These are phyloP conservation scores for Calocera viscosa DNA, from an alignment of 768 basidiomycete genomes.

Conservation along the genomic window DNA sequence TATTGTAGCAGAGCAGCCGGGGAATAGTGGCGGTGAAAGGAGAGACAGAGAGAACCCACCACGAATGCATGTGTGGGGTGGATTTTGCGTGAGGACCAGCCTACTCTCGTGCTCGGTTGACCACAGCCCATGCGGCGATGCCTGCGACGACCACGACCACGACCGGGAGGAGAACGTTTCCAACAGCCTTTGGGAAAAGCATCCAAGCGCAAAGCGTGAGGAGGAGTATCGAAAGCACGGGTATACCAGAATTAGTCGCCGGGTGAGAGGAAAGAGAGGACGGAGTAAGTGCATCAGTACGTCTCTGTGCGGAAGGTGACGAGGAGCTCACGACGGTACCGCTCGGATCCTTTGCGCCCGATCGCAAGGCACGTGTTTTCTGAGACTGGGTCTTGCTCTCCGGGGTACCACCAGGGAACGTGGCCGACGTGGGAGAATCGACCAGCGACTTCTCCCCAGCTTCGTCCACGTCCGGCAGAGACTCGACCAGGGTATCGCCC, in stretches of 20 bases:
- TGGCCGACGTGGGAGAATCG: neutral
- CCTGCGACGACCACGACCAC: neutral
- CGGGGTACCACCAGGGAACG: neutral
- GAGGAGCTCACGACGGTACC: constrained; percentile 4
- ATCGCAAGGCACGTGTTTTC: neutral
- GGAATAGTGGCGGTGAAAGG: neutral
- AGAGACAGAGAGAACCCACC: neutral
- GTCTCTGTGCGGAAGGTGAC: constrained; percentile 7
- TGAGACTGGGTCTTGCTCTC: neutral
- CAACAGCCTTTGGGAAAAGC: neutral
- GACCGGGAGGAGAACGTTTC: neutral
- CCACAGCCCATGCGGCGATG: constrained; percentile 1
- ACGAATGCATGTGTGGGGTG: neutral
- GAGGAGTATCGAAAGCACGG: neutral
- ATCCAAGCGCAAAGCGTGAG: neutral
- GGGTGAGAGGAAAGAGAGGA: neutral
- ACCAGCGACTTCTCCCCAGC: neutral
- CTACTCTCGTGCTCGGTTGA: constrained; percentile 7
- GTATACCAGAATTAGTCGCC: neutral
- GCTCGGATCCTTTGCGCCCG: constrained; percentile 6
- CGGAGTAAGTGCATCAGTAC: neutral
- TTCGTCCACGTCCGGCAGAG: neutral
- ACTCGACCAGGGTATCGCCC: constrained; percentile 2
- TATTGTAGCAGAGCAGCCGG: neutral
- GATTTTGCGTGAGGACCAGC: neutral